Base-by-base conservation (phyloP, 345 rosid species). In the Eucalyptus tenuipes region DNA sequence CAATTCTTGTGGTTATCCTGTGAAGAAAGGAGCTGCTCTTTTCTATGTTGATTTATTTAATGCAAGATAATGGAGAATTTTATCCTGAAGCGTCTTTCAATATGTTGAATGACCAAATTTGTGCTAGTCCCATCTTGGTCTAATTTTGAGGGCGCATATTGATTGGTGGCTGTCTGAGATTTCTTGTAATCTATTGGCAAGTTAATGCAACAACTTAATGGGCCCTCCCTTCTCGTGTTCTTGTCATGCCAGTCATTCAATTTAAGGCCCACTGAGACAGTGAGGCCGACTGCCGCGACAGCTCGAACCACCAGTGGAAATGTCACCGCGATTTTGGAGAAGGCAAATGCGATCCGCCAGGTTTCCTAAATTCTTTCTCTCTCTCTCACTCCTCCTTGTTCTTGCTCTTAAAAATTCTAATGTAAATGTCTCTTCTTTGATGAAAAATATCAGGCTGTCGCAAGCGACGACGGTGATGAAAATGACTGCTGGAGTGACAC, bases 271-370 rank as follows among this genome's bases (percentile, higher is more conserved):
- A 94, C 96, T 7, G 93, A 86, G 40, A 85, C 94, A 88, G 90
- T 89, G 52, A 93, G 91, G 88, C 92, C 95, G 45, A 48, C 91
- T 45, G 49, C 90, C 85, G 49, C 93, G 64, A 80, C 96, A 61
- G 94, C 92, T n/a, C 90, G 93, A 42, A 45, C 90, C 25, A 88
- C 95, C 64, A 96, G 92, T 89, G 91, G 91, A 89, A 94, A 95
- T 90, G 96, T 97, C 90, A 93, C 94, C 14, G 98, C 96, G 50
- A 97, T 98, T 88, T 88, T 98, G 92, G 93, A 96, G 95, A 98
- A 98, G 93, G 99, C 99, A 87, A 94, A 91, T 91, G 97, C 99
- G n/a, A 97, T 98, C 88, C 97, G 99, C 87, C 99, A 97, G 98
- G 99, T 97, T 87, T 86, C 52, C 85, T 86, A 24, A 57, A 14